These are phyloP conservation scores for Paspalum notatum DNA, from an alignment of 176 grass and related monocot genomes.

Conservation along the genomic window DNA sequence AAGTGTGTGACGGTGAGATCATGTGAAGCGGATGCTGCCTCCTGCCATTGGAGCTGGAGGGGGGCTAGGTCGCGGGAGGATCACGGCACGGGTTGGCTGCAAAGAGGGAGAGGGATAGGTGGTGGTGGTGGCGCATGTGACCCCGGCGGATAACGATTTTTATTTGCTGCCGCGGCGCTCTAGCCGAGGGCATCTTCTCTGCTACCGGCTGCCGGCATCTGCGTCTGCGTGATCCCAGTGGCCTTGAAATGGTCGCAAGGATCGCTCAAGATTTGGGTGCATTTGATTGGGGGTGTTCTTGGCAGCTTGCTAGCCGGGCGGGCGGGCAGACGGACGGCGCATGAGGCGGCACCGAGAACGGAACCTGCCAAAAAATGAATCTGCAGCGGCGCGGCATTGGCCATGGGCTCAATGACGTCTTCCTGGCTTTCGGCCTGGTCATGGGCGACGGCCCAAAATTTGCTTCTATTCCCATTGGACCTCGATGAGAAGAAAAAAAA, in stretches of 20 bases:
- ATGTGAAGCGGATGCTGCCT: slow-evolving; percentile 25
- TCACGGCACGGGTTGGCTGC: slow-evolving; percentile 28
- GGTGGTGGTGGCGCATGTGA: slow-evolving; percentile 30
- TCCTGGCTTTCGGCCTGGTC: background rate
- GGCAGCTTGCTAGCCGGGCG: too few species aligned
- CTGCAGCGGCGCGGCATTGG: background rate
- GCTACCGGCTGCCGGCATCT: background rate
- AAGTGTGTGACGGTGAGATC: slow-evolving; percentile 37
- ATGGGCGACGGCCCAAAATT: background rate
- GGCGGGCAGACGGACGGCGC: background rate
- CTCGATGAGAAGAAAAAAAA: background rate
- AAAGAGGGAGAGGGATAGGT: background rate
- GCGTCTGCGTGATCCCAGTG: background rate
- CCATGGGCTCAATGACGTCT: background rate
- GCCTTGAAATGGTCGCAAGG: slow-evolving; percentile 10
- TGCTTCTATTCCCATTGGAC: background rate
- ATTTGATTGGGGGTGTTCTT: background rate
- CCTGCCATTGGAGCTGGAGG: slow-evolving; percentile 23
- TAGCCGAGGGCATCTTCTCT: slow-evolving; percentile 37
- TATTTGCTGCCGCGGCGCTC: slow-evolving; percentile 12
- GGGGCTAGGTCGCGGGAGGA: background rate
- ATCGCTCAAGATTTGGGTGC: slow-evolving; percentile 6
- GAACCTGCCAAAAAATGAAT: background rate
- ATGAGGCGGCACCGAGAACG: background rate
- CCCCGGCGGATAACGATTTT: slow-evolving; percentile 35